phyloP scores from a whole-genome alignment of 352 stramenopile genomes.

The Pythium utonaiense region DNA sequence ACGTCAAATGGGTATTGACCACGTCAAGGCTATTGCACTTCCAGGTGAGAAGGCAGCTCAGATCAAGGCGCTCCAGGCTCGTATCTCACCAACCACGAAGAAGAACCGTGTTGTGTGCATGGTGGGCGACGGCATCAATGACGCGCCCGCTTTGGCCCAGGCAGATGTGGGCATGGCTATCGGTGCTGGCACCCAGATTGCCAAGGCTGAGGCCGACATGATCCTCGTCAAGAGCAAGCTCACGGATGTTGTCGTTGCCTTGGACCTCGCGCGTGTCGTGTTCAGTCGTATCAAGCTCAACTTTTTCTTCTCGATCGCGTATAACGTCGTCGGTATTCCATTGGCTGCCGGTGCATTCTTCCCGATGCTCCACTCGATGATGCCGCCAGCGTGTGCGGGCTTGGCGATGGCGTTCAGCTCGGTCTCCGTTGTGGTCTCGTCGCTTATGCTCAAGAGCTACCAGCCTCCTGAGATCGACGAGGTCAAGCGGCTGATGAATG shows the following conservation, averaged over 20 bases:
- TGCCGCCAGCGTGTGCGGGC: conserved; percentile 81
- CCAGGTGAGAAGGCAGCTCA: conserved; percentile 93
- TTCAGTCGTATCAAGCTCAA: conserved; percentile 85
- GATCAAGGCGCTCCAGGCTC: conserved; percentile 82
- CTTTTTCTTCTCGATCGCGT: conserved; percentile 86
- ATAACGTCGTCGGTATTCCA: conserved; percentile 84
- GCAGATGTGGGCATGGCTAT: conserved; percentile 92
- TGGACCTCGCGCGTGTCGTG: conserved; percentile 77
- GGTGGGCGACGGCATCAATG: conserved; percentile 95
- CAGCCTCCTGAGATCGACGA: conserved; percentile 38
- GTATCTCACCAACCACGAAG: conserved; percentile 62
- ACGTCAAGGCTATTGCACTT: conserved; percentile 85
- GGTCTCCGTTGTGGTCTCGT: conserved; percentile 84
- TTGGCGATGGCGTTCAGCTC: conserved; percentile 88
- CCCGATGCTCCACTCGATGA: conserved; percentile 75
- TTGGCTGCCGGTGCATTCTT: conserved; percentile 85
- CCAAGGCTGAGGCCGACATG: conserved; percentile 86
- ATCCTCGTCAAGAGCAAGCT: conserved; percentile 86
- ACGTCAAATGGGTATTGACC: conserved; percentile 85
- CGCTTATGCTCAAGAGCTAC: conserved; percentile 83
- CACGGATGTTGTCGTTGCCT: conserved; percentile 75
- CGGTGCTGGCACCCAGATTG: conserved; percentile 89
- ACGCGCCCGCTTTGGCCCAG: conserved; percentile 90
- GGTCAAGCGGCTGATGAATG: conserved; percentile 17
- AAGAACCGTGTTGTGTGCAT: conserved; percentile 88